phyloP scores from a whole-genome alignment of 2,329 filamentous ascomycete genomes.

The Thermoascus crustaceus region DNA sequence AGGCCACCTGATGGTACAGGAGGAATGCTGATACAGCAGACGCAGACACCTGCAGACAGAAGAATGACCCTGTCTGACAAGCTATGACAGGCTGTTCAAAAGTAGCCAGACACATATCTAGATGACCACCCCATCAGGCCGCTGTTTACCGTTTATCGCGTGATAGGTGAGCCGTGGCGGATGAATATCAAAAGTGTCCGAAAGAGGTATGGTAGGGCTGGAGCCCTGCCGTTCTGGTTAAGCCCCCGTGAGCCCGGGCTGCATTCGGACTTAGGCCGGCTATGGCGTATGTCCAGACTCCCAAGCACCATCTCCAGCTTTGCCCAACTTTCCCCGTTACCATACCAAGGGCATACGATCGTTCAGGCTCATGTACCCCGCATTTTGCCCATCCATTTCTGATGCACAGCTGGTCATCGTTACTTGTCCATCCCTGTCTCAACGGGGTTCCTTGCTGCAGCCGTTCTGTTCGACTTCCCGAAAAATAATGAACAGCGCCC shows the following conservation, averaged over 20 bases:
- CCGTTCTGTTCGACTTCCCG: slow-evolving; percentile 13
- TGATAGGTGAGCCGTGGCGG: too few species aligned
- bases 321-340: not conserved
- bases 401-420: slow-evolving; percentile 18
- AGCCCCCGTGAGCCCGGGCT: slow-evolving; percentile 15
- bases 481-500: slow-evolving; percentile 37
- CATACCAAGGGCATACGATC: not conserved
- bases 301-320: not conserved
- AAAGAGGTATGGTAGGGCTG: slow-evolving; percentile 25
- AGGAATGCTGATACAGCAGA: too few species aligned
- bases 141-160: too few species aligned
- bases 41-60: too few species aligned
- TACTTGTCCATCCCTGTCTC: slow-evolving; percentile 10
- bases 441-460: slow-evolving; percentile 14
- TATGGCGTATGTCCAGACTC: slow-evolving; percentile 15
- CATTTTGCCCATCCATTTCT: slow-evolving; percentile 11
- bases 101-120: too few species aligned
- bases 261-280: slow-evolving; percentile 20
- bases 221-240: slow-evolving; percentile 21
- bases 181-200: slow-evolving; percentile 7
- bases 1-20: too few species aligned
- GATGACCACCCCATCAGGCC: too few species aligned
- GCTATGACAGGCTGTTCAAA: too few species aligned
- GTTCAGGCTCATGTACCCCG: not conserved
- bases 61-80: too few species aligned